These are phyloP conservation scores for Agroathelia rolfsii DNA, from an alignment of 1,284 basidiomycete genomes.

Conservation along the genomic window DNA sequence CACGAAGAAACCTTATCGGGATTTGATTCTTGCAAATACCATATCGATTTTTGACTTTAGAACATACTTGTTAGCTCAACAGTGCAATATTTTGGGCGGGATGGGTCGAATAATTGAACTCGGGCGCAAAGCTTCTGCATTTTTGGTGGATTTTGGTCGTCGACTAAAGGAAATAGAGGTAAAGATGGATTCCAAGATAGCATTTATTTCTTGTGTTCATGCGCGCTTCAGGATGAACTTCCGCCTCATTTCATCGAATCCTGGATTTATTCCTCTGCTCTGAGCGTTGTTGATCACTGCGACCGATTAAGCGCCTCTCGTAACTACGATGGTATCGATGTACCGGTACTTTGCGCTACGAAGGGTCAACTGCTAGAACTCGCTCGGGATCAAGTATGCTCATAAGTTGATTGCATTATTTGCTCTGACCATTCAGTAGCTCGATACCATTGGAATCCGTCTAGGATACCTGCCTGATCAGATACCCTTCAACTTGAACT, in stretches of 20 bases:
- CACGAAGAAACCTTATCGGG: slow-evolving; percentile 78
- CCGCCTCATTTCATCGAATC: slow-evolving; percentile 80
- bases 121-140: slow-evolving; percentile 54
- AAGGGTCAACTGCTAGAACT: slow-evolving; percentile 80
- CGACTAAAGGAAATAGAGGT: slow-evolving; percentile 72
- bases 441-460: slow-evolving; percentile 74
- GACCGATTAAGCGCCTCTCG: slow-evolving; percentile 58
- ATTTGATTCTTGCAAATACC: slow-evolving; percentile 81
- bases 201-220: slow-evolving; percentile 9
- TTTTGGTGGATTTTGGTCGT: slow-evolving; percentile 76
- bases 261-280: slow-evolving; percentile 88
- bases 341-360: slow-evolving; percentile 48
- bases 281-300: slow-evolving; percentile 80
- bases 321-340: slow-evolving; percentile 32
- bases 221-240: slow-evolving; percentile 45
- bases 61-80: slow-evolving; percentile 83
- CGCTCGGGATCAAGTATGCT: slow-evolving; percentile 65
- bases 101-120: slow-evolving; percentile 63
- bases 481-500: slow-evolving; percentile 48
- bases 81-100: slow-evolving; percentile 71
- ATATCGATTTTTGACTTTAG: slow-evolving; percentile 94
- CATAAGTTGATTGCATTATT: slow-evolving; percentile 2
- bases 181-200: slow-evolving; percentile 15
- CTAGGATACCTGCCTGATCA: slow-evolving; percentile 60
- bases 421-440: slow-evolving; percentile 30